Evolutionary conservation across 768 basidiomycete species (phyloP).

Genomic region (Tephrocybe rancida): DNA sequence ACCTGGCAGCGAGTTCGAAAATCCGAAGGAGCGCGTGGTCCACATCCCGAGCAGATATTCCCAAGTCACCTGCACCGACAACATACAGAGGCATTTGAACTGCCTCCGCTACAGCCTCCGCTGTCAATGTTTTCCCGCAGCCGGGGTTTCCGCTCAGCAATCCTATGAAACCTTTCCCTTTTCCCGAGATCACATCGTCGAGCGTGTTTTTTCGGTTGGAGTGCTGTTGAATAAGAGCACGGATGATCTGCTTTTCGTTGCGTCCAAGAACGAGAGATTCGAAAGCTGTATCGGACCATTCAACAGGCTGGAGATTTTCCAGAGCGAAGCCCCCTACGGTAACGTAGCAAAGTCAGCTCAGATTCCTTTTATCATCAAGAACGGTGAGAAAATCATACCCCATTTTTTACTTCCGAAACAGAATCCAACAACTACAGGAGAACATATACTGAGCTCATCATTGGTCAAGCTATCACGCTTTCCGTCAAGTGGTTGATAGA

Average conservation of each 20-base stretch:
- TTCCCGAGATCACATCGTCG: constrained; percentile 38
- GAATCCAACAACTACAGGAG: constrained; percentile 25
- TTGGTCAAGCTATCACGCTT: constrained; percentile 22
- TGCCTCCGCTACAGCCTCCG: constrained; percentile 34
- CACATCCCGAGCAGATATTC: constrained; percentile 23
- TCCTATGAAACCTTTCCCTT: constrained; percentile 19
- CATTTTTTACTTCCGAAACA: constrained; percentile 27
- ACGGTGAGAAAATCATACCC: constrained; percentile 22
- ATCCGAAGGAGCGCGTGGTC: constrained; percentile 23
- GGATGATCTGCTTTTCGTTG: constrained; percentile 33
- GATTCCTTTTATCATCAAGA: background rate
- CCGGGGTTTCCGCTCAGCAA: constrained; percentile 35
- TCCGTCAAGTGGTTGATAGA: background rate
- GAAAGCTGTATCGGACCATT: constrained; percentile 37
- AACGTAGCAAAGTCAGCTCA: background rate
- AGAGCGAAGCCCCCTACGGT: background rate
- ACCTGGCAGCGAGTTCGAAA: constrained; percentile 30
- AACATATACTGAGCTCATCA: constrained; percentile 26
- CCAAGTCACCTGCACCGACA: constrained; percentile 35
- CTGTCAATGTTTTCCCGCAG: constrained; percentile 37
- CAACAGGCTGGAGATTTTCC: constrained; percentile 13
- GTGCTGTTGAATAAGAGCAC: constrained; percentile 29
- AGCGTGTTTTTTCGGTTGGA: constrained; percentile 14
- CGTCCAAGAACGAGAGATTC: constrained; percentile 30
- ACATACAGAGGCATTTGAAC: constrained; percentile 30